Percentiles rank a stretch among this genome's conserved stretches.
These are phyloP conservation scores for Trichoderma guizhouense DNA, from an alignment of 2,329 filamentous ascomycete genomes.

Conservation along the genomic window DNA sequence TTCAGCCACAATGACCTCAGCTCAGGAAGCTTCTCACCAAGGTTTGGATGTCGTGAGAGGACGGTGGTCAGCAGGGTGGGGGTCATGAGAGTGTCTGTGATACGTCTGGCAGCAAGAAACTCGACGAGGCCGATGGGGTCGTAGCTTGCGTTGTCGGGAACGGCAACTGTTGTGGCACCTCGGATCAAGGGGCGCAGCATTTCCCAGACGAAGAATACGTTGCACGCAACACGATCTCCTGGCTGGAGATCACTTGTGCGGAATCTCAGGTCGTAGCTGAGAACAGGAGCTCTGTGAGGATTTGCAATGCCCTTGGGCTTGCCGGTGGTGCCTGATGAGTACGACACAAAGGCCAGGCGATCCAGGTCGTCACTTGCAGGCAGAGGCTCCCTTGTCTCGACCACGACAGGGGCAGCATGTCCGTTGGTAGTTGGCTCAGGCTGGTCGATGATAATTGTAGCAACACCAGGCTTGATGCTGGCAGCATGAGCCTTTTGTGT, in stretches of 20 bases:
- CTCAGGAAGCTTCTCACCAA: constrained; percentile 60
- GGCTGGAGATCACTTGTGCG: constrained; percentile 64
- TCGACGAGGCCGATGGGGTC: constrained; percentile 73
- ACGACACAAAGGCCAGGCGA: constrained; percentile 74
- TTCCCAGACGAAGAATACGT: constrained; percentile 86
- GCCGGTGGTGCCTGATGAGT: constrained; percentile 74
- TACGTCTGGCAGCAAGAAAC: constrained; percentile 59
- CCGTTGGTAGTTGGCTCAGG: constrained; percentile 30
- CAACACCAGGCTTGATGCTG: constrained; percentile 61
- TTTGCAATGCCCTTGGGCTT: constrained; percentile 81
- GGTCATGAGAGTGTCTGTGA: constrained; percentile 82
- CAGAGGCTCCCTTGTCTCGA: constrained; percentile 46
- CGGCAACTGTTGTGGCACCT: constrained; percentile 71
- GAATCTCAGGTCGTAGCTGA: constrained; percentile 72
- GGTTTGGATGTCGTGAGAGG: constrained; percentile 63
- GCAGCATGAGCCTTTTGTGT: constrained; percentile 62
- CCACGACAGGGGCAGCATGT: constrained; percentile 27
- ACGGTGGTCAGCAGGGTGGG: constrained; percentile 74
- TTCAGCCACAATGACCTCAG: constrained; percentile 75
- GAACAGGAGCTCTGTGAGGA: constrained; percentile 68
- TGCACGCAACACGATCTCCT: constrained; percentile 78
- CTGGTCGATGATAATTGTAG: constrained; percentile 63
- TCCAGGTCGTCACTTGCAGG: constrained; percentile 68
- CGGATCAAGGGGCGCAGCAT: constrained; percentile 73
- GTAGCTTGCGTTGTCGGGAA: constrained; percentile 74